phyloP scores from a whole-genome alignment of 2,329 filamentous ascomycete genomes.

The Nothophoma quercina region DNA sequence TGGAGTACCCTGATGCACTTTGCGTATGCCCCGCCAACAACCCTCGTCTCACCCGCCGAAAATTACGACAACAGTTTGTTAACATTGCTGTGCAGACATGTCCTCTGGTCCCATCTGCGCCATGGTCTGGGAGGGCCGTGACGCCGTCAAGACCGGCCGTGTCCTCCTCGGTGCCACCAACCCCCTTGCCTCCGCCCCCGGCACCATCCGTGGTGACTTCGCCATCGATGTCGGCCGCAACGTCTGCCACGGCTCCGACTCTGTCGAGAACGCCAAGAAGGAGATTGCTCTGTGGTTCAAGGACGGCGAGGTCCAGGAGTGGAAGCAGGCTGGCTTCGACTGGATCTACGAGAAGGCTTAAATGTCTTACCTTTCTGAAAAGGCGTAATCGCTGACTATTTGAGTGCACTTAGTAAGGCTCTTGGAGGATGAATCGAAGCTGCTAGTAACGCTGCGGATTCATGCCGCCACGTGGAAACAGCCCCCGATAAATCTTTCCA shows the following conservation, averaged over 20 bases:
- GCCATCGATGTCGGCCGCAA: conserved; percentile 94
- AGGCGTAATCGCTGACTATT: not conserved
- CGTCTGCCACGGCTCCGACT: conserved; percentile 99
- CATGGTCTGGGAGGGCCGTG: conserved; percentile 99
- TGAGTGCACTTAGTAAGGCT: conserved; percentile 1
- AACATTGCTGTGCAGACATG: too few relatives aligned
- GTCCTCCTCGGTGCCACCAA: conserved; percentile 98
- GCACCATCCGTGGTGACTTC: conserved; percentile 97
- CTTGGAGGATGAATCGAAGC: not conserved
- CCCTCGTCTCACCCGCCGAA: too few relatives aligned
- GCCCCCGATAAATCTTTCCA: not conserved
- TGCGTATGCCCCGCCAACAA: not conserved
- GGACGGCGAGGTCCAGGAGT: conserved; percentile 81
- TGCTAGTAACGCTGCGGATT: conserved; percentile 6
- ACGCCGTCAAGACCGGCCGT: conserved; percentile 98
- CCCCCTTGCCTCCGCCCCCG: conserved; percentile 90
- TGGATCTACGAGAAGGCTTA: conserved; percentile 94
- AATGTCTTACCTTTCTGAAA: conserved; percentile 8
- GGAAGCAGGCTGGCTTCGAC: conserved; percentile 83
- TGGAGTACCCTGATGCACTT: not conserved
- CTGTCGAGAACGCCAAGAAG: conserved; percentile 99
- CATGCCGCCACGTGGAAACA: not conserved
- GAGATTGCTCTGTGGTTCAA: conserved; percentile 99
- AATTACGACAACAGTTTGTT: too few relatives aligned
- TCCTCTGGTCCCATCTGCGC: conserved; percentile 93